Percentiles rank a stretch among this genome's conserved stretches.
Conservation (phyloP, 208 protist species). For the Leishmania major region DNA sequence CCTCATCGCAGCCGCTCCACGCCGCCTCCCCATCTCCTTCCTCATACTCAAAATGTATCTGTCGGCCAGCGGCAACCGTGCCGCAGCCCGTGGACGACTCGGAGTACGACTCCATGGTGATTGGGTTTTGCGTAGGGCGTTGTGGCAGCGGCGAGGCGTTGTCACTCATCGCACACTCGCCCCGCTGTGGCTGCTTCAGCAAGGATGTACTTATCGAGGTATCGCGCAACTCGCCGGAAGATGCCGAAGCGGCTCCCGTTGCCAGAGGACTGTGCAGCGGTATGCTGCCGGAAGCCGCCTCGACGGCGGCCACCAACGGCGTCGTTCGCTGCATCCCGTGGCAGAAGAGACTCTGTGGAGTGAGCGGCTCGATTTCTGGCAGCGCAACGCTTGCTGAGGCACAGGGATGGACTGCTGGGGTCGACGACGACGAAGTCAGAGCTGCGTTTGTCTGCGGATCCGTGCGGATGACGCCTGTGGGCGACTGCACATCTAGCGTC, state of each 20-base stretch:
- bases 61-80: background rate
- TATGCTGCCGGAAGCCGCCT: background rate
- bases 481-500: background rate
- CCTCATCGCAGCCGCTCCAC: background rate
- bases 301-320: background rate
- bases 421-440: background rate
- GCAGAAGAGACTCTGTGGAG: background rate
- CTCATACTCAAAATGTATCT: background rate
- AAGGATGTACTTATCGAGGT: background rate
- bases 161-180: background rate
- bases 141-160: constrained; percentile 12
- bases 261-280: background rate
- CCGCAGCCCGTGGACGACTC: background rate
- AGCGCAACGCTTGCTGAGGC: background rate
- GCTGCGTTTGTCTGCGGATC: background rate
- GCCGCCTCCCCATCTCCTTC: background rate
- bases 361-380: background rate
- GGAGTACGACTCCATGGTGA: background rate
- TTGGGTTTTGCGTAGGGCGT: background rate
- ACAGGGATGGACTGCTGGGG: background rate
- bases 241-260: background rate
- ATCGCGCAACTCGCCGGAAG: background rate
- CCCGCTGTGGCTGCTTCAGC: background rate
- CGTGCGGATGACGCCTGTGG: background rate
- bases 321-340: background rate